These are phyloP conservation scores for Proliferodiscus dingleyae DNA, from an alignment of 2,329 filamentous ascomycete species.

Conservation along the genomic window DNA sequence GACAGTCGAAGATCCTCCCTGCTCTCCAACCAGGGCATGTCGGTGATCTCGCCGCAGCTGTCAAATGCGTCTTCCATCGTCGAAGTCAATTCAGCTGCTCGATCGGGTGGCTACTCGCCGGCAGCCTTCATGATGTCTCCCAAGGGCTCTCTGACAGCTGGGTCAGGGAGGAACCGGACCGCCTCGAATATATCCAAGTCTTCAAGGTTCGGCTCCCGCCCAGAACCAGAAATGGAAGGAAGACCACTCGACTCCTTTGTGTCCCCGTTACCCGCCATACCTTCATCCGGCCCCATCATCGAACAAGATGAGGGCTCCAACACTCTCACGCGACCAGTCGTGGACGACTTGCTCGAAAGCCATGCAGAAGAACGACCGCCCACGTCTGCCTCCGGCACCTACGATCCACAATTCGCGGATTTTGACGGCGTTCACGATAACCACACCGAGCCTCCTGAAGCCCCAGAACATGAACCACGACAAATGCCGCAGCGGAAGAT, in stretches of 20 bases:
- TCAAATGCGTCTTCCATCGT: slow-evolving; percentile 58
- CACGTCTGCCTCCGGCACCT: slow-evolving; percentile 41
- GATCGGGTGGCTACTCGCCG: slow-evolving; percentile 66
- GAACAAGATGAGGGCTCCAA: slow-evolving; percentile 26
- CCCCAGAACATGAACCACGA: neutral
- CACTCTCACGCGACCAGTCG: slow-evolving; percentile 22
- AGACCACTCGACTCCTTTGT: slow-evolving; percentile 31
- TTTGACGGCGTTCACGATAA: slow-evolving; percentile 62
- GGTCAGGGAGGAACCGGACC: slow-evolving; percentile 47
- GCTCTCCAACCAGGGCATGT: slow-evolving; percentile 41
- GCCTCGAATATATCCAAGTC: too few species aligned
- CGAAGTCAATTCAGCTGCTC: slow-evolving; percentile 61
- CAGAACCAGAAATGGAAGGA: slow-evolving; percentile 32
- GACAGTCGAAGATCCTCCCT: slow-evolving; percentile 64
- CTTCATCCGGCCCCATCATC: slow-evolving; percentile 22
- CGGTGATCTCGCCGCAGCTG: slow-evolving; percentile 37
- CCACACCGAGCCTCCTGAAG: slow-evolving; percentile 47
- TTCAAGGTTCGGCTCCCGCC: slow-evolving; percentile 34
- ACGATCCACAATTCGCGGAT: slow-evolving; percentile 68
- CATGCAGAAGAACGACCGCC: slow-evolving; percentile 16
- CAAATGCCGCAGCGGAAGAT: slow-evolving; percentile 6
- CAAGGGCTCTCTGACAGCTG: slow-evolving; percentile 50
- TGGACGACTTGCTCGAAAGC: slow-evolving; percentile 17
- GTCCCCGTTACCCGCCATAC: slow-evolving; percentile 21
- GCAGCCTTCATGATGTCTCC: slow-evolving; percentile 65